A percentile compares a stretch with the other conserved stretches of the same genome.
These are phyloP conservation scores for Cercospora beticola DNA, from an alignment of 2,329 filamentous ascomycete species.

Conservation along the genomic window DNA sequence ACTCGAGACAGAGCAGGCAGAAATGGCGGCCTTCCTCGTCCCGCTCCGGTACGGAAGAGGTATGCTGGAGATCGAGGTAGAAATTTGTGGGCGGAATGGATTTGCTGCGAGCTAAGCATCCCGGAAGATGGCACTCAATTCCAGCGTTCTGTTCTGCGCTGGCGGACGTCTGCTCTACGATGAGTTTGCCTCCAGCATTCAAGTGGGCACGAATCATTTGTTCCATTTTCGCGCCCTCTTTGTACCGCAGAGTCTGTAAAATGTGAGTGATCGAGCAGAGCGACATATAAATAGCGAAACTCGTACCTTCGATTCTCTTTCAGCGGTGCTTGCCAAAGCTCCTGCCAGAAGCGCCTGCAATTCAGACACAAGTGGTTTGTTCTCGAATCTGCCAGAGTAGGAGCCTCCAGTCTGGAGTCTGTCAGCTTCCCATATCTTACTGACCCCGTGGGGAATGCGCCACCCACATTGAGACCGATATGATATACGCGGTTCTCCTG, in stretches of 20 bases:
- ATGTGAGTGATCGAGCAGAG: background rate
- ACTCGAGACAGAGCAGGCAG: constrained; percentile 26
- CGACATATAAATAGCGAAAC: background rate
- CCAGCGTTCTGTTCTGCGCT: background rate
- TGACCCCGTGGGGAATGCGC: too few relatives aligned
- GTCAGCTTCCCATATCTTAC: background rate
- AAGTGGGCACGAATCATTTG: constrained; percentile 5
- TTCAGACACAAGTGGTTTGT: constrained; percentile 12
- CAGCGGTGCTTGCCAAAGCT: background rate
- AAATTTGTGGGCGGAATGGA: constrained; percentile 12
- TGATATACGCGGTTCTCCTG: constrained; percentile 24
- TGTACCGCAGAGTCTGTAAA: background rate
- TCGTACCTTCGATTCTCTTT: constrained; percentile 6
- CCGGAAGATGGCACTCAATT: constrained; percentile 12
- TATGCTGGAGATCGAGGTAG: constrained; percentile 10
- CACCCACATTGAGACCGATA: constrained; percentile 18
- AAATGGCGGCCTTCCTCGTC: constrained; percentile 14
- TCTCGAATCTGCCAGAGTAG: constrained; percentile 19
- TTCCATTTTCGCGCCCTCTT: constrained; percentile 33
- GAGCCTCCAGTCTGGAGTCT: constrained; percentile 15
- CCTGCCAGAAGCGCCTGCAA: background rate
- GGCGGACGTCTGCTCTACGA: constrained; percentile 5
- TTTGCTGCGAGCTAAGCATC: constrained; percentile 10
- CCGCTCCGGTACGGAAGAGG: background rate
- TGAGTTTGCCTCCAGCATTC: constrained; percentile 1